Base-by-base conservation (phyloP, 768 basidiomycete genomes). In the Hydnum rufescens region DNA sequence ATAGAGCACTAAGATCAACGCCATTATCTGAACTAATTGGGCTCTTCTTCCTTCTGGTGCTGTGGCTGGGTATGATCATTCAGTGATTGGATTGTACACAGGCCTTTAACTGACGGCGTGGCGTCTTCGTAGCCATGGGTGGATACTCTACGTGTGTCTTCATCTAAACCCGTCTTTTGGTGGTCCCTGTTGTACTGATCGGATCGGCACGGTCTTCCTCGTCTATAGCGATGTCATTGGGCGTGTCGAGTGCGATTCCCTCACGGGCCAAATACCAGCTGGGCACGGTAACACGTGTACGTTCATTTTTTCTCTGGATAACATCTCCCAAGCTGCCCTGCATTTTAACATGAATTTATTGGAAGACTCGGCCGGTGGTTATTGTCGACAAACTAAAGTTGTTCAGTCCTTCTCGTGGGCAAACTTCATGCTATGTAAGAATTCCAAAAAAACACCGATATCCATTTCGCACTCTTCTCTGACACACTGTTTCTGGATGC, bases 371-470 rank as follows among this genome's bases (percentile, higher is more conserved):
- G 16, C 51, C 16, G 31, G 31, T 18, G 42, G 49, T 26, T 55
- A 34, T 23, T 55, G 55, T 48, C 55, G 55, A 16, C 42, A 55
- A 42, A 48, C 39, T 29, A 55, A 55, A 42, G 53, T 47, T 23
- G 53, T 55, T 44, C 42, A 52, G 54, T 52, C 55, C 39, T 55
- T 55, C 43, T 55, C 55, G 3, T 56, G 57, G 28, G 39, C 49
- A 8, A 55, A 57, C 8, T 56, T 56, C 32, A 52, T 39, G 28
- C 25, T 56, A 25, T 32, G 54, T 56, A 43, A 34, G 55, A 28
- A 16, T 50, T 31, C 6, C 26, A 31, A 8, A 8, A 48, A 23
- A 8, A 8, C 18, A 25, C 1, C 25, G 8, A 6, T 32, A 39
- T 51, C 25, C n/a, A n/a, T n/a, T n/a, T n/a, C n/a, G n/a, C n/a